phyloP scores from a whole-genome alignment of 2,329 filamentous ascomycete genomes.

The Penicillium sp. region DNA sequence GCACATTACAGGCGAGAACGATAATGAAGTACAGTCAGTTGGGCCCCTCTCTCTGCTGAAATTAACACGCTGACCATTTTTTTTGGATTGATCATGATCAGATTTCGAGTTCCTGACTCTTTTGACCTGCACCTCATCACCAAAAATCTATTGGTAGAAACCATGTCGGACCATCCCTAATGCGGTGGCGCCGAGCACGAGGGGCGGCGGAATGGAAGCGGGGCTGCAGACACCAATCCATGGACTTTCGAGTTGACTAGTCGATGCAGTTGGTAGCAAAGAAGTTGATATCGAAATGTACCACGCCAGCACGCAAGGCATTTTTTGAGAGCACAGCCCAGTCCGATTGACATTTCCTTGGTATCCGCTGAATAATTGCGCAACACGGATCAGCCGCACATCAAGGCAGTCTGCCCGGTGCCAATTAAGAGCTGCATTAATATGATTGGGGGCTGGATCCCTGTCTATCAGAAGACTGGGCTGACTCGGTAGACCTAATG shows the following conservation, averaged over 20 bases:
- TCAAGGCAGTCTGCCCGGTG: not conserved
- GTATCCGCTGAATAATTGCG: not conserved
- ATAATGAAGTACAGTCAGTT: slow-evolving; percentile 18
- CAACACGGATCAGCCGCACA: slow-evolving; percentile 9
- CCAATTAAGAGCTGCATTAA: not conserved
- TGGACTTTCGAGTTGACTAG: not conserved
- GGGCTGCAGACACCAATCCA: not conserved
- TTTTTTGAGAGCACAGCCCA: not conserved
- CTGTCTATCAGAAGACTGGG: not conserved
- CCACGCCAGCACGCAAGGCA: not conserved
- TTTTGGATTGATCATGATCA: not conserved
- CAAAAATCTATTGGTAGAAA: slow-evolving; percentile 20
- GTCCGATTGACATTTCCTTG: not conserved
- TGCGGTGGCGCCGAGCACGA: not conserved
- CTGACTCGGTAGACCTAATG: not conserved
- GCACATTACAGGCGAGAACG: slow-evolving; percentile 12
- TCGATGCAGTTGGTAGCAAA: not conserved
- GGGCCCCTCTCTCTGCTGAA: not conserved
- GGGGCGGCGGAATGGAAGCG: not conserved
- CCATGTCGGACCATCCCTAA: slow-evolving; percentile 24
- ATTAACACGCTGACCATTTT: not conserved
- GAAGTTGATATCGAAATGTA: not conserved
- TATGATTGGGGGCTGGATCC: slow-evolving; percentile 1
- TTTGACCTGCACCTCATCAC: slow-evolving; percentile 24
- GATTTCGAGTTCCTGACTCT: slow-evolving; percentile 14